Conservation (phyloP, 2,329 filamentous ascomycete genomes). For the Calycina herbarum region DNA sequence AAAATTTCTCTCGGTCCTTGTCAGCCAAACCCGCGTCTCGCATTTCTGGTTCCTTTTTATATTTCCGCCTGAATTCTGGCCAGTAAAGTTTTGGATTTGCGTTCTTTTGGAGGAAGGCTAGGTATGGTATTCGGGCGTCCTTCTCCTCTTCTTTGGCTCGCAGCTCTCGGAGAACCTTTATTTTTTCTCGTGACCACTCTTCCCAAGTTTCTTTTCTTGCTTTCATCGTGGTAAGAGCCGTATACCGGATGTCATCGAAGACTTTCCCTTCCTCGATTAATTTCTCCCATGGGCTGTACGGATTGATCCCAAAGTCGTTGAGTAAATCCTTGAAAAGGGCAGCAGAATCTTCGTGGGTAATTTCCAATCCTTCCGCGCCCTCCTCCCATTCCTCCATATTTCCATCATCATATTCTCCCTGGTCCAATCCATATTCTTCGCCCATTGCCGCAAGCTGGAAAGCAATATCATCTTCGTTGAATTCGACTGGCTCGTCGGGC, state of each 20-base stretch:
- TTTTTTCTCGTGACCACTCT: slow-evolving; percentile 77
- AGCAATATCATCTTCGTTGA: slow-evolving; percentile 92
- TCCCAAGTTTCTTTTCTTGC: slow-evolving; percentile 80
- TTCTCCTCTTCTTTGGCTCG: slow-evolving; percentile 75
- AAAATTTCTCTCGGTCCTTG: slow-evolving; percentile 77
- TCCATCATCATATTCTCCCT: slow-evolving; percentile 72
- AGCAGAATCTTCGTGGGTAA: slow-evolving; percentile 74
- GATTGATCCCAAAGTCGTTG: slow-evolving; percentile 77
- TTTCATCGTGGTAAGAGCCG: slow-evolving; percentile 77
- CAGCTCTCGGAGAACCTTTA: slow-evolving; percentile 69
- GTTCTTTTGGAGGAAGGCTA: slow-evolving; percentile 76
- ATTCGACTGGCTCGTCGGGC: slow-evolving; percentile 62
- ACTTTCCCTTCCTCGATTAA: slow-evolving; percentile 80
- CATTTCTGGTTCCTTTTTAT: slow-evolving; percentile 78
- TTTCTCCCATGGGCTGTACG: slow-evolving; percentile 90
- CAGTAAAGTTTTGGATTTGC: slow-evolving; percentile 93
- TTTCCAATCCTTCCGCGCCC: slow-evolving; percentile 66
- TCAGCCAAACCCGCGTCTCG: slow-evolving; percentile 69
- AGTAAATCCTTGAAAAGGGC: slow-evolving; percentile 84
- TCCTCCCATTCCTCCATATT: slow-evolving; percentile 64
- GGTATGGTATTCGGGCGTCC: slow-evolving; percentile 80
- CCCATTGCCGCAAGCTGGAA: slow-evolving; percentile 90
- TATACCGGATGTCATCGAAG: slow-evolving; percentile 84
- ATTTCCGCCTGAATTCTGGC: slow-evolving; percentile 94
- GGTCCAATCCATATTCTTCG: slow-evolving; percentile 76